Conservation (phyloP, 2,329 filamentous ascomycete species). For the Emmonsiellopsis sp. region DNA sequence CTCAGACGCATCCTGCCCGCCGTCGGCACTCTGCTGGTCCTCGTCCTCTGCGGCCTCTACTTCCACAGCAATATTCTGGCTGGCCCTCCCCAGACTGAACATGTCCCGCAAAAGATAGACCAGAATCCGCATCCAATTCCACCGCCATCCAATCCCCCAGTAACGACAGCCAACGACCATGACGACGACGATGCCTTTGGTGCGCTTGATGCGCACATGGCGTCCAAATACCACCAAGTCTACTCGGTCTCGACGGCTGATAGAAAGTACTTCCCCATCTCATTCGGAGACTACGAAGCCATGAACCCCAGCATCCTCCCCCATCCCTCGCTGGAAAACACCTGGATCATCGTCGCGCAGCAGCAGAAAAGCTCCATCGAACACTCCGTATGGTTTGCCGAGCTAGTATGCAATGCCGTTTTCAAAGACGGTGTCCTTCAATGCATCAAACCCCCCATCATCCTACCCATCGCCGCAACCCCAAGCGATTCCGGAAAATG, state of each 20-base stretch:
- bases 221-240: conserved; percentile 24
- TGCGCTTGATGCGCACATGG: conserved; percentile 3
- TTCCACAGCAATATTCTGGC: background rate
- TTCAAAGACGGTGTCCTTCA: conserved; percentile 31
- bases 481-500: conserved; percentile 36
- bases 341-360: conserved; percentile 47
- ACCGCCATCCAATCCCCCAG: background rate
- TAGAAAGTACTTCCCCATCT: conserved; percentile 42
- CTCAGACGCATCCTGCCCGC: background rate
- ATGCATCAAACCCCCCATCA: conserved; percentile 35
- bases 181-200: background rate
- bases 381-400: conserved; percentile 28
- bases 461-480: conserved; percentile 42
- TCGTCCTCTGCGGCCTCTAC: background rate
- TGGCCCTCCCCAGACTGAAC: too few relatives aligned
- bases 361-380: conserved; percentile 22
- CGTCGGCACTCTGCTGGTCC: background rate
- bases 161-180: background rate
- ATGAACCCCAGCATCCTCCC: conserved; percentile 53
- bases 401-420: conserved; percentile 43
- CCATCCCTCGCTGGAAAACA: conserved; percentile 40
- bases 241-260: conserved; percentile 41
- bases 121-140: background rate
- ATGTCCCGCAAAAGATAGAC: background rate
- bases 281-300: conserved; percentile 34